Base-by-base conservation (phyloP, 345 rosid genomes). In the Excoecaria cochinchinensis region DNA sequence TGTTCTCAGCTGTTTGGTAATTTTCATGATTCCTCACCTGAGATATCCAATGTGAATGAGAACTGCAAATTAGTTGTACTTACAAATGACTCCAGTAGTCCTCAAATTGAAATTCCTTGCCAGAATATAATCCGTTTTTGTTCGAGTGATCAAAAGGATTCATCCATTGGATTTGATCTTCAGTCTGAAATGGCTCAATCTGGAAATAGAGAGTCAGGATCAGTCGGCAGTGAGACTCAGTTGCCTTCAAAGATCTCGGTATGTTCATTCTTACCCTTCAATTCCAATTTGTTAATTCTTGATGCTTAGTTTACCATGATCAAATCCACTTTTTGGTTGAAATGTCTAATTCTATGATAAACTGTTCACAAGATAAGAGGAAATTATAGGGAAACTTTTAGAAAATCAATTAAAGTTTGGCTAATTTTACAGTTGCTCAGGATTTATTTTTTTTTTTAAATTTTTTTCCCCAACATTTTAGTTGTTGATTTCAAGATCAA, bases 1-100 rank as follows among this genome's bases (percentile, higher is more conserved):
- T 90, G 90, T 69, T 51, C 61, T 56, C 79, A 71, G 46, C 55
- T 72, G 56, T 81, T 77, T 25, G 75, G 50, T 75, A 78, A 80
- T 52, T 67, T 76, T 14, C 67, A 67, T 71, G 83, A 77, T 71
- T 80, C 82, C 58, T 14, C 72, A 65, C 70, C 63, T 38, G 86
- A 78, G 80, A 71, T 71, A 17, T 76, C 84, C 9, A 70, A 74
- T 63, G 63, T 67, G 5, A 80, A 75, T 71, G 65, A 69, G 57
- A 74, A 70, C 56, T 89, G 90, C 79, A 89, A 86, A 69, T 69
- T 91, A 56, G 79, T 83, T 40, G 22, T 89, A 48, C 78, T 84
- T 76, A 86, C 88, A 69, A 91, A 89, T 82, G 90, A 85, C 72
- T 90, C 95, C 1, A 81, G 67, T 67, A 84, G 73, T 75, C 85